phyloP scores from a whole-genome alignment of 225 moss, liverwort and hornwort genomes.

The Physcomitrellopsis africana region DNA sequence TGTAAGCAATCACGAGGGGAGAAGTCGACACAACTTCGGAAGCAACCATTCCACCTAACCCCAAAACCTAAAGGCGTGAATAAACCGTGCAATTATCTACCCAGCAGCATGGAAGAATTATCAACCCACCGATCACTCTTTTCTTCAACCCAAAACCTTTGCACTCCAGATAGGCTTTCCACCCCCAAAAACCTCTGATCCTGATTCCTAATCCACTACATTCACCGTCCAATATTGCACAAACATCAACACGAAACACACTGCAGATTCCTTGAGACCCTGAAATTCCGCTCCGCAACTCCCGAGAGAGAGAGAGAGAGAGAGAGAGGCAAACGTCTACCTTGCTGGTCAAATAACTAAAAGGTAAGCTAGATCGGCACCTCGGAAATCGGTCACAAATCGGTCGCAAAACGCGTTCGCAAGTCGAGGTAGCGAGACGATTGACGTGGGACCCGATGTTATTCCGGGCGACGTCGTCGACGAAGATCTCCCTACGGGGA shows the following conservation, averaged over 20 bases:
- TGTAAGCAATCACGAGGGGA: background rate
- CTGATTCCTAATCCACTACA: background rate
- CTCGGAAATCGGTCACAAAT: too few species aligned
- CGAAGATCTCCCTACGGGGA: too few species aligned
- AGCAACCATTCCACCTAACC: background rate
- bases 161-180: constrained; percentile 3
- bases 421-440: too few species aligned
- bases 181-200: background rate
- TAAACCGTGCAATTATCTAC: background rate
- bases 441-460: too few species aligned
- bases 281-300: too few species aligned
- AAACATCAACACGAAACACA: background rate
- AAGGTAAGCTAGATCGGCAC: too few species aligned
- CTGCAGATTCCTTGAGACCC: background rate
- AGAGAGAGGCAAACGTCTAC: too few species aligned
- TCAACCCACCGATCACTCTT: constrained; percentile 15
- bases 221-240: background rate
- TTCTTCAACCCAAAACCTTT: background rate
- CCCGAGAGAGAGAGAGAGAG: too few species aligned
- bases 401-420: too few species aligned
- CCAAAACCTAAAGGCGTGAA: background rate
- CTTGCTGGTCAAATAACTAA: too few species aligned
- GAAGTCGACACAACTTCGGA: background rate
- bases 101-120: background rate
- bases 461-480: too few species aligned